Evolutionary conservation across 106 monocot genomes (phyloP), one percentile per base, ranked within the genome.

Genomic region (Acanthochlamys bracteata): DNA sequence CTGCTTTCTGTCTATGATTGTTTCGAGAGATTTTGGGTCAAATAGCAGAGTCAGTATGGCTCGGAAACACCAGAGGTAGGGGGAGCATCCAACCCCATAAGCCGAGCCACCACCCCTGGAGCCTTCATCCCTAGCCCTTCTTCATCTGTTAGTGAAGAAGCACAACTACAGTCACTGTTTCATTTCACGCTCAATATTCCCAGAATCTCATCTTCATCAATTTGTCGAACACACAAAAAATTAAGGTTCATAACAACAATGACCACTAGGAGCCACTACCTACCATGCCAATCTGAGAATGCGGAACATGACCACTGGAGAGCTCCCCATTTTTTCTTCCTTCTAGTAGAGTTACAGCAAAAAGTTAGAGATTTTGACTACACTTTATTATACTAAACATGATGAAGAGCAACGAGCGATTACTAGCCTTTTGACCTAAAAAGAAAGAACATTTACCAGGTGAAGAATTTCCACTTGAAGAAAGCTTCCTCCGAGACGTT

Each of bases 81-180:
- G 73, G 91, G 60, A 11, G 96, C 74, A 27, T 96, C 88, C 41
- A 96, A 71, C 46, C 96, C 96, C 96, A 96, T 96, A 15, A 96
- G 82, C 62, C 85, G 75, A 55, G 96, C 96, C 7, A 96, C 96
- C 11, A 96, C 85, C 22, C 96, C 88, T 12, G 91, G 87, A 6
- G 80, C 82, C 66, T 84, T 84, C 13, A 41, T 66, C 43, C 75
- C 80, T 66, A 67, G 69, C 20, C 78, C 82, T 47, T 89, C 93
- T 57, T 96, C 96, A 70, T 96, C 96, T 14, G 84, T 85, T 2
- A 85, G 80, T 3, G 96, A 96, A 25, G 96, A 96, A 11, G 96
- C 87, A 59, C 87, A 96, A 69, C 96, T 96, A 66, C 78, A 85
- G 17, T 91, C 84, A 20, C 84, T 77, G 42, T 84, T 83, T 61